Base-by-base conservation (phyloP, 148 eudicot species). In the Oxyria digyna region DNA sequence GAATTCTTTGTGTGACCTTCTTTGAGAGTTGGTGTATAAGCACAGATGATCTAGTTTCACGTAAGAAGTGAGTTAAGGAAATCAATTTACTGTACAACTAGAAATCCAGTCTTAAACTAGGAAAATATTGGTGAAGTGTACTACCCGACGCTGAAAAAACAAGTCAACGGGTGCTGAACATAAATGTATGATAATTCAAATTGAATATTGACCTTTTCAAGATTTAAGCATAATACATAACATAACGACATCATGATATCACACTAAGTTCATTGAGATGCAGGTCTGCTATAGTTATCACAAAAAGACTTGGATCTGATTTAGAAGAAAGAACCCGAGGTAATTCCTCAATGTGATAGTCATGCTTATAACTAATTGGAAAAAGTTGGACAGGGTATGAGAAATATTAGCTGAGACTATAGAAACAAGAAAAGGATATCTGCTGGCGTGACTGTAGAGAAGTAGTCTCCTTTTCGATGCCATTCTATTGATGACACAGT, bases 401-500 rank as follows among this genome's bases (percentile, higher is more conserved):
- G 6, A 35, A 14, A 59, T 9, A 59, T n/a, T 29, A 14, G 65
- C 62, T 24, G 31, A 23, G 14, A 63, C 8, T 26, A 69, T 26
- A 9, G 4, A 73, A 72, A 29, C 52, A 49, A 46, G 9, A 64
- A 35, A 93, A 94, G 99, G 99, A 94, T 94, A 95, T 91, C 99
- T 57, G 91, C 74, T 33, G 97, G 97, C 85, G 89, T 82, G 29
- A 91, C 91, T 21, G 91, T 73, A 45, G 97, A 91, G 68, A 95
- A 83, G 71, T 95, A 95, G 81, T 95, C 99, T 79, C 99, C 99
- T 84, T 77, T 88, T 27, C 99, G 93, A 78, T 95, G 99, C 99
- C 99, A 95, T 75, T 95, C 97, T 42, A 95, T 86, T 26, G 88
- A 82, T 40, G 99, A 74, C 6, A 95, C 99, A 67, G 82, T 78